phyloP scores from a whole-genome alignment of 148 eudicot genomes.

The Chenopodium formosanum region DNA sequence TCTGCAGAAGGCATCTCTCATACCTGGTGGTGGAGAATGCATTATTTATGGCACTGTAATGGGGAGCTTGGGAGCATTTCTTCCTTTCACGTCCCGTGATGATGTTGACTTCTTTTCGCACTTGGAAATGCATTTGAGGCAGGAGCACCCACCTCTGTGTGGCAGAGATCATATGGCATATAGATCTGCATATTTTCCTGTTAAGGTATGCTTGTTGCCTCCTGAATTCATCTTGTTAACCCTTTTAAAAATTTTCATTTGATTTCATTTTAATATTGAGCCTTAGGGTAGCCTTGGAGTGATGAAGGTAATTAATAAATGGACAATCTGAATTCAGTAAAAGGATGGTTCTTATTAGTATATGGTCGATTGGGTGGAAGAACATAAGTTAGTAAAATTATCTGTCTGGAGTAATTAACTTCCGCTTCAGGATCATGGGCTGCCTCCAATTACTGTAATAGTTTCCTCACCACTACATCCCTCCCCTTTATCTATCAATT shows the following conservation, averaged over 20 bases:
- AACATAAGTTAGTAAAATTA: neutral
- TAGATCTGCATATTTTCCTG: conserved; percentile 95
- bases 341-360: neutral
- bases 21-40: conserved; percentile 92
- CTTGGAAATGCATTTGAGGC: conserved; percentile 98
- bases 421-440: neutral
- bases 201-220: conserved; percentile 57
- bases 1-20: conserved; percentile 93
- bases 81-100: conserved; percentile 88
- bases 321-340: neutral
- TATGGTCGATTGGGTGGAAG: neutral
- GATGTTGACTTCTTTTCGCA: conserved; percentile 99
- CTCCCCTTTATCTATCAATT: neutral
- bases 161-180: conserved; percentile 99
- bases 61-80: conserved; percentile 96
- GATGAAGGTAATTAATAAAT: neutral
- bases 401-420: neutral
- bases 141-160: conserved; percentile 96
- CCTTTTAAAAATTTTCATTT: neutral
- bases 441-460: neutral
- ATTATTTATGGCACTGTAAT: conserved; percentile 95
- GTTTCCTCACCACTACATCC: neutral
- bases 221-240: neutral
- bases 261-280: neutral
- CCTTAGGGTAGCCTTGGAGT: neutral